phyloP scores from a whole-genome alignment of 345 rosid species.

The Reutealis trisperma region DNA sequence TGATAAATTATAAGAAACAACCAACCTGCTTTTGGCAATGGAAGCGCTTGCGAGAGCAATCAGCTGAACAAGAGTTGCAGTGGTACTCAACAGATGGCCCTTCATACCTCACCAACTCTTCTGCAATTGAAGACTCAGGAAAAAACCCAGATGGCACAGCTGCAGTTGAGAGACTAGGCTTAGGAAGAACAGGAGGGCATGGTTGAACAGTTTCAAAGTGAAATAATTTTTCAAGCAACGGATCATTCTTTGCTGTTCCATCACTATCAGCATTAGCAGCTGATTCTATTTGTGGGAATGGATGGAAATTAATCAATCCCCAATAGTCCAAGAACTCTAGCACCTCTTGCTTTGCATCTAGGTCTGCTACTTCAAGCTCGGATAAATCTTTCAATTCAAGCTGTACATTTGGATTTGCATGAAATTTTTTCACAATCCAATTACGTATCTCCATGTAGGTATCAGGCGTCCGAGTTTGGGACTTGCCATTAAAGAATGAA shows the following conservation, averaged over 20 bases:
- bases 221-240: conserved; percentile 67
- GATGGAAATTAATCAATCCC: conserved; percentile 98
- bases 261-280: conserved; percentile 40
- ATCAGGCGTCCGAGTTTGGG: conserved; percentile 59
- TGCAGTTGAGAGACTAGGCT: conserved; percentile 53
- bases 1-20: conserved; percentile 15
- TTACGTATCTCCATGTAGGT: conserved; percentile 80
- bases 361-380: conserved; percentile 76
- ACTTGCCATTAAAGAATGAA: conserved; percentile 85
- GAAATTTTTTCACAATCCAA: conserved; percentile 82
- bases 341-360: conserved; percentile 84
- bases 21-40: conserved; percentile 97
- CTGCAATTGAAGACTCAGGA: conserved; percentile 71
- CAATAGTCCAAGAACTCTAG: conserved; percentile 95
- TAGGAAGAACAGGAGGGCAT: conserved; percentile 43
- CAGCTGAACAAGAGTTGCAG: conserved; percentile 98
- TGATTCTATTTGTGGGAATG: conserved; percentile 58
- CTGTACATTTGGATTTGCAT: conserved; percentile 56
- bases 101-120: conserved; percentile 73
- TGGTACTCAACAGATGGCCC: conserved; percentile 95
- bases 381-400: conserved; percentile 71
- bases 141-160: conserved; percentile 59
- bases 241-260: conserved; percentile 42
- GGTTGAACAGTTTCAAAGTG: conserved; percentile 67
- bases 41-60: conserved; percentile 98